These are phyloP conservation scores for Cercospora berteroae DNA, from an alignment of 2,329 filamentous ascomycete species.

Conservation along the genomic window DNA sequence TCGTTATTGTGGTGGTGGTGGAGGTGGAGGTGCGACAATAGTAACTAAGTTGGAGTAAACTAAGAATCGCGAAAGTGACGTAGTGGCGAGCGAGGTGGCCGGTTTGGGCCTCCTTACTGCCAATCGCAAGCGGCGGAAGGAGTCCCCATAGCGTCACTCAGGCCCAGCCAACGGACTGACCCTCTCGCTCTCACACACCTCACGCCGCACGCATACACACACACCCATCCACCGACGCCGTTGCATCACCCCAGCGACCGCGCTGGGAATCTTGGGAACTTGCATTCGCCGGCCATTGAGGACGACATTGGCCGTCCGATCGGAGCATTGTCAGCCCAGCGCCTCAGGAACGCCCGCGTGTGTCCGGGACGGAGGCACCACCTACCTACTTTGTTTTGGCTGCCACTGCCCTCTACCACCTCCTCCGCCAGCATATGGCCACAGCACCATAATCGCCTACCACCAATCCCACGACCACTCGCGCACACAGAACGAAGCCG, in stretches of 20 bases:
- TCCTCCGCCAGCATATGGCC: constrained; percentile 18
- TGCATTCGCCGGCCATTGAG: not conserved
- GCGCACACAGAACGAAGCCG: not conserved
- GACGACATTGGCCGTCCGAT: not conserved
- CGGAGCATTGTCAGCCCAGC: not conserved
- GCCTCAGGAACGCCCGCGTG: not conserved
- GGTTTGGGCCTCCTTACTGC: too few relatives aligned
- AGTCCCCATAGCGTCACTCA: constrained; percentile 1
- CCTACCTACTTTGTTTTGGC: not conserved
- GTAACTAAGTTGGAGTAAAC: too few relatives aligned
- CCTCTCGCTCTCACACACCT: constrained; percentile 2
- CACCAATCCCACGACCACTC: not conserved
- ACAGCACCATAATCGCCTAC: constrained; percentile 15
- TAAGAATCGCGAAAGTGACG: too few relatives aligned
- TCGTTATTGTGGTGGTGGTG: too few relatives aligned
- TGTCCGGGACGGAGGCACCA: not conserved
- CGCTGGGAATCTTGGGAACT: not conserved
- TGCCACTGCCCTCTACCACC: not conserved
- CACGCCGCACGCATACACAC: not conserved
- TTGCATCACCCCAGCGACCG: not conserved
- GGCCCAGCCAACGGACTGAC: not conserved
- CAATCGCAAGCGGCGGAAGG: constrained; percentile 1
- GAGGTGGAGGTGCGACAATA: too few relatives aligned
- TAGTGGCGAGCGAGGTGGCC: too few relatives aligned
- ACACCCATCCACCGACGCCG: not conserved